A percentile compares a stretch with the other conserved stretches of the same genome.
Conservation (phyloP, 768 basidiomycete species). For the Hebeloma cylindrosporum region DNA sequence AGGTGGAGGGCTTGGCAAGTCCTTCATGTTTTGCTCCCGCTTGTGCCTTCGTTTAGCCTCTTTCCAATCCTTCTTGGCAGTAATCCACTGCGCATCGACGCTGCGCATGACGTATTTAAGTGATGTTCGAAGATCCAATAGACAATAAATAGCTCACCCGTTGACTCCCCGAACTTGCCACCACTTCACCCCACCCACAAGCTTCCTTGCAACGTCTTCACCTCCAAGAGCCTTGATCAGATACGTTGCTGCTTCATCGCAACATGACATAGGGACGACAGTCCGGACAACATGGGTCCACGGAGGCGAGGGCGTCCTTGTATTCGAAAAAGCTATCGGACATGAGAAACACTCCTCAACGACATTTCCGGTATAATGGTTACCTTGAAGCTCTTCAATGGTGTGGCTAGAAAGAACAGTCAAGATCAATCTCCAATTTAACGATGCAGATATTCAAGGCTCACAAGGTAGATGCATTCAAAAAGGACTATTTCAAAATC, state of each 20-base stretch:
- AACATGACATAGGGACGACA: slow-evolving; percentile 70
- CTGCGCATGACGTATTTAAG: slow-evolving; percentile 28
- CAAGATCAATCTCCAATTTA: not conserved
- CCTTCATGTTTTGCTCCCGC: slow-evolving; percentile 37
- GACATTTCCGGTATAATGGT: too few relatives aligned
- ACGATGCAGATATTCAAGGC: slow-evolving; percentile 18
- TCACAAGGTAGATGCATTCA: slow-evolving; percentile 70
- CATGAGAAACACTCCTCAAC: too few relatives aligned
- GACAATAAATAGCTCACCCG: slow-evolving; percentile 49
- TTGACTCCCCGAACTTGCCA: slow-evolving; percentile 91
- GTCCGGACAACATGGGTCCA: slow-evolving; percentile 75
- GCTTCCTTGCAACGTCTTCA: slow-evolving; percentile 62
- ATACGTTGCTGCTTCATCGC: slow-evolving; percentile 69
- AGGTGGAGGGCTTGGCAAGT: not conserved
- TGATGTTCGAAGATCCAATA: not conserved
- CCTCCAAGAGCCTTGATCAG: slow-evolving; percentile 84
- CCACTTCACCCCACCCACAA: slow-evolving; percentile 93
- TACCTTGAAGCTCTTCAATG: slow-evolving; percentile 78
- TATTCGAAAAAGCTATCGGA: slow-evolving; percentile 66
- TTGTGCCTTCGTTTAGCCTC: slow-evolving; percentile 62
- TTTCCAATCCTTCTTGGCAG: slow-evolving; percentile 79
- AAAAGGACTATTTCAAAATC: slow-evolving; percentile 54
- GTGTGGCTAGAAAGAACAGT: slow-evolving; percentile 55
- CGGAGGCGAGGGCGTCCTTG: slow-evolving; percentile 80
- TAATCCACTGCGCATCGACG: slow-evolving; percentile 86